Base-by-base conservation (phyloP, 495 filamentous ascomycete genomes). In the Hyaloscypha variabilis region DNA sequence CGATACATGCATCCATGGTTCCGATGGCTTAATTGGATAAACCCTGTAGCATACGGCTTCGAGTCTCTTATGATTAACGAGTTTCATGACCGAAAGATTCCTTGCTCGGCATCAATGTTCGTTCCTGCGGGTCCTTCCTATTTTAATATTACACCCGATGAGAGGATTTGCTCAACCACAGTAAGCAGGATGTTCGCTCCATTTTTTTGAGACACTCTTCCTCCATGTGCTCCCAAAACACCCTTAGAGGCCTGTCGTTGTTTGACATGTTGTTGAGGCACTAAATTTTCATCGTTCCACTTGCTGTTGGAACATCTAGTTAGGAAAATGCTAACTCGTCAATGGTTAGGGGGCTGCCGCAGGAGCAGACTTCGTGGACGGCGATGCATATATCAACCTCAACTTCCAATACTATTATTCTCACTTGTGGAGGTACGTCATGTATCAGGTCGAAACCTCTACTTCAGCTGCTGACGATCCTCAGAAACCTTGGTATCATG, bases 1-100 rank as follows among this genome's bases (percentile, higher is more conserved):
- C 21, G 54, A 28, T 21, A 68, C 34, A 96, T 96, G 92, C 85
- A 88, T 14, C 81, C 78, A 2, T 97, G 93, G 90, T 91, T 91
- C 68, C 83, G 90, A 31, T 97, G 94, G 94, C 79, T 97, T 39
- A 91, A 92, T 68, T 97, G 92, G 66, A 74, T 97, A 14, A 88
- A 97, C 67, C 93, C 93, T 6, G 85, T 97, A 49, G 87, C 85
- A 1, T 97, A 97, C 68, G 87, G 90, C 1, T 97, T 96, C 71
- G 93, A 97, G 76, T 81, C 88, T 2, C 76, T 97, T 13, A 91
- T 97, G 87, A 86, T 96, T 69, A 97, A 97, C 71, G 93, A 97
- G 42, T 64, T 72, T 26, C 31, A 69, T 46, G 51, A 46, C 34
- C 86, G 90, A 6, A 64, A 84, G 0, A 94, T 91, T 67, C 17